Percentiles rank a stretch among this genome's conserved stretches.
phyloP scores from a whole-genome alignment of 345 rosid genomes.

The Gossypium longicalyx region DNA sequence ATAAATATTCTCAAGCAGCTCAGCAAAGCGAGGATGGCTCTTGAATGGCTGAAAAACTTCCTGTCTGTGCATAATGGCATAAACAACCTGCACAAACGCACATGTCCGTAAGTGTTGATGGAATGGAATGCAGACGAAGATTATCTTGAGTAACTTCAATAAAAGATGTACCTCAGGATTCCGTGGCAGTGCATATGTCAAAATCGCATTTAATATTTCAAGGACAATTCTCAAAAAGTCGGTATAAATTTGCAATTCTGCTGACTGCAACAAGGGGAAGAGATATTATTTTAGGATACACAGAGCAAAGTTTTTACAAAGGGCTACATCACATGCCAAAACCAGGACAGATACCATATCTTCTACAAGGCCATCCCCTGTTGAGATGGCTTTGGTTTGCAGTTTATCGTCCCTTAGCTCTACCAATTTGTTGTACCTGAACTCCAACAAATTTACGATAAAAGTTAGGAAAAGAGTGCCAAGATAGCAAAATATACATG shows the following conservation, averaged over 20 bases:
- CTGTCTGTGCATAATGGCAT: conserved; percentile 94
- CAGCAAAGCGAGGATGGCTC: conserved; percentile 82
- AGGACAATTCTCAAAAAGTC: conserved; percentile 96
- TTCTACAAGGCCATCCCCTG: conserved; percentile 56
- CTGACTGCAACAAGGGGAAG: conserved; percentile 49
- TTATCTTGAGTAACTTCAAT: neutral
- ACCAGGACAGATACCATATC: conserved; percentile 52
- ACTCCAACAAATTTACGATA: conserved; percentile 21
- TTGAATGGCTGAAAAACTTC: conserved; percentile 92
- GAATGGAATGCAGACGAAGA: neutral
- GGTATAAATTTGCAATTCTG: conserved; percentile 89
- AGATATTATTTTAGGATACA: neutral
- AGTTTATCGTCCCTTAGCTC: conserved; percentile 58
- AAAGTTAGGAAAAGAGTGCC: conserved; percentile 1
- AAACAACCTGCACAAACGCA: conserved; percentile 59
- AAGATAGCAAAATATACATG: neutral
- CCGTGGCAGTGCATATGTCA: conserved; percentile 86
- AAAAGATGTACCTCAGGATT: conserved; percentile 79
- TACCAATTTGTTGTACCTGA: conserved; percentile 84
- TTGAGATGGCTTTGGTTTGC: conserved; percentile 40
- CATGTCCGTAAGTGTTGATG: neutral
- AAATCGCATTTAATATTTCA: conserved; percentile 87
- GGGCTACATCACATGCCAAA: conserved; percentile 18
- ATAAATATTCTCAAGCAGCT: conserved; percentile 84
- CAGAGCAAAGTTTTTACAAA: neutral